These are phyloP conservation scores for Psilocybe sp. DNA, from an alignment of 768 basidiomycete genomes.

Conservation along the genomic window DNA sequence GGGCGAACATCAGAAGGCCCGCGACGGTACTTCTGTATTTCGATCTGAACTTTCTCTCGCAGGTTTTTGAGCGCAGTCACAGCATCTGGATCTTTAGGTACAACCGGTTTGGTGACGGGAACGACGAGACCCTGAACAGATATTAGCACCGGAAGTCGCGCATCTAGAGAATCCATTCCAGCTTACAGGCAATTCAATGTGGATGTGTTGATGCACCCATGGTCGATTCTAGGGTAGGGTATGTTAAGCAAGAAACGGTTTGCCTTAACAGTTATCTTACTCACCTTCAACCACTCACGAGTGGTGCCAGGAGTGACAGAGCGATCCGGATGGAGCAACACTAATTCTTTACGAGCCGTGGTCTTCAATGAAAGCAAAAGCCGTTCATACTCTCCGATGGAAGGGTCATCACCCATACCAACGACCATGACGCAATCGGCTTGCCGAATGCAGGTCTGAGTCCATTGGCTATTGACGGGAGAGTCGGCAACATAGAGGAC, in stretches of 20 bases:
- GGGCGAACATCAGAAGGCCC: slow-evolving; percentile 57
- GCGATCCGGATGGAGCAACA: slow-evolving; percentile 90
- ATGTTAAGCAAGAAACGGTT: slow-evolving; percentile 4
- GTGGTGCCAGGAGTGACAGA: slow-evolving; percentile 89
- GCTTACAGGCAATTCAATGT: slow-evolving; percentile 84
- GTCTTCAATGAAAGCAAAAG: slow-evolving; percentile 94
- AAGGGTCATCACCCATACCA: slow-evolving; percentile 90
- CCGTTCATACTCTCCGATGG: slow-evolving; percentile 91
- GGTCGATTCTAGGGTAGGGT: slow-evolving; percentile 67
- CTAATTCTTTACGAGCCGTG: slow-evolving; percentile 95
- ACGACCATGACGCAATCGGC: slow-evolving; percentile 94
- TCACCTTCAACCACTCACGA: slow-evolving; percentile 91
- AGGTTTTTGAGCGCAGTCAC: slow-evolving; percentile 87
- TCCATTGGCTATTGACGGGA: slow-evolving; percentile 94
- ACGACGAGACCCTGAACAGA: slow-evolving; percentile 61
- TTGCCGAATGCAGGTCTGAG: slow-evolving; percentile 96
- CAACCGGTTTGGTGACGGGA: slow-evolving; percentile 55
- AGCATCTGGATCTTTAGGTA: slow-evolving; percentile 83
- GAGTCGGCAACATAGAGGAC: slow-evolving; percentile 97
- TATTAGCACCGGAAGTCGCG: slow-evolving; percentile 8
- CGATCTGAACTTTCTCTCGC: slow-evolving; percentile 88
- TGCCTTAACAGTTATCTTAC: slow-evolving; percentile 3
- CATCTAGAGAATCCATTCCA: neutral
- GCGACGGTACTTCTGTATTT: slow-evolving; percentile 85
- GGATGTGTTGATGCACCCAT: slow-evolving; percentile 95